Base-by-base conservation (phyloP, 208 protist genomes). In the Balamuthia mandrillaris region DNA sequence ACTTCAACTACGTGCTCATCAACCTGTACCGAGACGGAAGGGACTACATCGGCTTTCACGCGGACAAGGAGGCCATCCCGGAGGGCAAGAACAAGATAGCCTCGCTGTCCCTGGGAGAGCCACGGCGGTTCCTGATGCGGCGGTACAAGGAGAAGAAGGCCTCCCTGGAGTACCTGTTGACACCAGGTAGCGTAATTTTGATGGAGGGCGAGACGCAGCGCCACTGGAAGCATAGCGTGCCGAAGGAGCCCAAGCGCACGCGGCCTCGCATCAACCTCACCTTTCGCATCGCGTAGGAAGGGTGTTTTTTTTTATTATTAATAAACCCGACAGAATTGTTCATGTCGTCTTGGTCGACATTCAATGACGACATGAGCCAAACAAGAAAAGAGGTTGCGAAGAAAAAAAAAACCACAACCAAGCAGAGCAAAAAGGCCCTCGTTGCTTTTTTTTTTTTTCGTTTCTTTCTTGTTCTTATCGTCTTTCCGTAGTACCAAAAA, bases 181-280 rank as follows among this genome's bases (percentile, higher is more conserved):
- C n/a, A n/a, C 16, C 68, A 27, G 68, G 68, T 31, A 77, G 68
- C 27, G 29, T 77, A 0, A n/a, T 77, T n/a, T 10, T 77, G 42
- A 77, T 77, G 68, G 33, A 77, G 44, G 68, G 68, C 14, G 44
- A 49, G 27, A 77, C 68, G 16, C 68, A 77, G 44, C 49, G 56
- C 29, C 68, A 77, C 68, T 77, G 56, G 44, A 77, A 77, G 44
- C 68, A 77, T 21, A 42, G 42, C 37, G 68, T 77, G 29, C 68
- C 68, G 12, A 77, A 77, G 42, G 49, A 39, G 27, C 61, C 49
- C 44, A 33, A 27, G 12, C 29, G 33, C 16, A 51, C 7, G 37
- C 29, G 2, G 24, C 21, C 24, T 0, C 4, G 68, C 29, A 77
- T 77, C 37, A 77, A 77, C 44, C 68, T 77, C 27, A 77, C 68